Evolutionary conservation across 108 stramenopile species (phyloP), one percentile per base, ranked within the genome.

Genomic region (Cyclotella atomus): DNA sequence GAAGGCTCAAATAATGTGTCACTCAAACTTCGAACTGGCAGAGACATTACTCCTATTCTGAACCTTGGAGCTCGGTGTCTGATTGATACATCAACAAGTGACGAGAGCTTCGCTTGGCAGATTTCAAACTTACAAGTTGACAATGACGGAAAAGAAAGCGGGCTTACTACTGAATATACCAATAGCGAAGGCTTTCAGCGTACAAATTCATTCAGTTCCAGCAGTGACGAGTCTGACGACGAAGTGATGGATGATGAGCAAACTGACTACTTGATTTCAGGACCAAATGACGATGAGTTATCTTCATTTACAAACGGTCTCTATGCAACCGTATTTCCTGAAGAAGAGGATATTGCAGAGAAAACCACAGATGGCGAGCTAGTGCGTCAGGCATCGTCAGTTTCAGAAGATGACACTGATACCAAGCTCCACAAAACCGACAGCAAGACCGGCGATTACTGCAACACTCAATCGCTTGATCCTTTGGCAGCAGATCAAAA

Each of bases 1-100:
- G n/a, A n/a, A n/a, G n/a, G n/a, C n/a, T n/a, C n/a, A n/a, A 47
- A 28, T 32, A 20, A 33, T 2, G 57, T 63, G 16, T 69, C 65
- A 19, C 15, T 84, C 16, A 76, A 81, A 32, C 68, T 87, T 46
- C 79, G 84, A 33, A 79, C 85, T 24, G 85, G 91, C 8, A 59
- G 69, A n/a, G 89, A 89, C 6, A 77, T 93, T 41, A 84, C 91
- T 47, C 74, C 73, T 9, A 53, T 93, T n/a, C 76, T 93, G 70
- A 78, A 59, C 10, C 63, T 85, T 30, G 86, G 87, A n/a, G 19
- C 70, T 28, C 46, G 45, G 19, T 17, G 19, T 27, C 66, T 44
- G 19, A 49, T 47, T 36, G 70, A 71, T 10, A 2, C 34, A 8
- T 36, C 53, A 10, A 16, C 49, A 19, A 23, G 27, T 35, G 67